phyloP scores from a whole-genome alignment of 805 yeast species.

The Metschnikowia bowlesiae region DNA sequence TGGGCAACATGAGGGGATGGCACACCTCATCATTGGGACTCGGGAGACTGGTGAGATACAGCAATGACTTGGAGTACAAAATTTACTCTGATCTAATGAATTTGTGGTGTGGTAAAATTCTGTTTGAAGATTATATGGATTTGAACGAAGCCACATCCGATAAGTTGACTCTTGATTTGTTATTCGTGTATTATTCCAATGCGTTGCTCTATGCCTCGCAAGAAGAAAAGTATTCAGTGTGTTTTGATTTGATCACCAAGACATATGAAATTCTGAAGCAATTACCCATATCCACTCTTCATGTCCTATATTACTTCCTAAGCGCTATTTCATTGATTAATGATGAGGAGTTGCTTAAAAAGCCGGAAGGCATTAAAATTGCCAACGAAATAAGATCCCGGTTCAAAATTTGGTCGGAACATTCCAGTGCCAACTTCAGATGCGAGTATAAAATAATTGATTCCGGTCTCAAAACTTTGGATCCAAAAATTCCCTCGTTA shows the following conservation, averaged over 20 bases:
- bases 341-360: conserved; percentile 18
- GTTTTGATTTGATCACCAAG: conserved; percentile 12
- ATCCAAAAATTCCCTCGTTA: conserved; percentile 22
- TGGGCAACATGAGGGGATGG: conserved; percentile 14
- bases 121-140: conserved; percentile 8
- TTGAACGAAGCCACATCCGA: not conserved
- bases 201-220: conserved; percentile 13
- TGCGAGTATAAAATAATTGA: conserved; percentile 33
- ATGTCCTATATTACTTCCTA: conserved; percentile 20
- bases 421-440: conserved; percentile 35
- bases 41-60: conserved; percentile 7
- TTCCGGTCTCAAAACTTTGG: conserved; percentile 24
- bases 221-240: conserved; percentile 18
- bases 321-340: conserved; percentile 17
- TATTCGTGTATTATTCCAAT: conserved; percentile 13
- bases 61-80: conserved; percentile 5
- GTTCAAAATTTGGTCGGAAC: conserved; percentile 31
- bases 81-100: conserved; percentile 1
- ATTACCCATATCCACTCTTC: conserved; percentile 21
- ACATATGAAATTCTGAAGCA: conserved; percentile 19
- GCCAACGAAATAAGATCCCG: conserved; percentile 19
- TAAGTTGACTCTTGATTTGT: conserved; percentile 10
- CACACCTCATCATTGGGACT: conserved; percentile 6
- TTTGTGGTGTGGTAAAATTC: conserved; percentile 10
- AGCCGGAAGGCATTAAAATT: conserved; percentile 17